These are phyloP conservation scores for Exobasidium cylindrosporum DNA, from an alignment of 1,284 basidiomycete species.

Conservation along the genomic window DNA sequence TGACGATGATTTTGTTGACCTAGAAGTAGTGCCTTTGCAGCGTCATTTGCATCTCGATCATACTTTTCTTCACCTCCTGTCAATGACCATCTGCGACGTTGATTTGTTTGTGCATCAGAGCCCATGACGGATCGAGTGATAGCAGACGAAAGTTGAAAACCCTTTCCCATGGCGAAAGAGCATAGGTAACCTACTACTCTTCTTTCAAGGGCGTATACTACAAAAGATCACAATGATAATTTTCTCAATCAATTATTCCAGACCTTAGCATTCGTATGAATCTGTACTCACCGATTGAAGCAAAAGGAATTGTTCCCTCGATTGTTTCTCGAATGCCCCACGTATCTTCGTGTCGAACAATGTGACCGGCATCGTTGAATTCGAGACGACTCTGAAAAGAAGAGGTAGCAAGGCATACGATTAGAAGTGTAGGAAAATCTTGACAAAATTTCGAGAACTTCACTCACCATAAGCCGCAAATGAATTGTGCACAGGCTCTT, in stretches of 20 bases:
- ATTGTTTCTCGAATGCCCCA: slow-evolving; percentile 53
- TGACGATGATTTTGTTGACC: slow-evolving; percentile 12
- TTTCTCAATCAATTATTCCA: neutral
- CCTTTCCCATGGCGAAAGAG: slow-evolving; percentile 44
- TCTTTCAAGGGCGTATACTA: slow-evolving; percentile 42
- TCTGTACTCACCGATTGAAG: slow-evolving; percentile 25
- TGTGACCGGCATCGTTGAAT: slow-evolving; percentile 54
- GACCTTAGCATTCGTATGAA: too few relatives aligned
- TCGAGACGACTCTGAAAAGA: slow-evolving; percentile 39
- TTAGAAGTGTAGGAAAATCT: neutral
- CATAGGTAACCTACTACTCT: slow-evolving; percentile 43
- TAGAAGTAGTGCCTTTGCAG: slow-evolving; percentile 17
- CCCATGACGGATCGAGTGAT: slow-evolving; percentile 11
- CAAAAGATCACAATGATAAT: neutral
- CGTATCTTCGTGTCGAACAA: slow-evolving; percentile 53
- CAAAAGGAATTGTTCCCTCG: slow-evolving; percentile 50
- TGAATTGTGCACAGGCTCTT: slow-evolving; percentile 47
- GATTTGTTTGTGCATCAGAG: neutral
- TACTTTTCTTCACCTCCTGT: slow-evolving; percentile 2
- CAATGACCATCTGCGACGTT: neutral
- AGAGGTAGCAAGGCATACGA: neutral
- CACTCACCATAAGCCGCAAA: slow-evolving; percentile 38
- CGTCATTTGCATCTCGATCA: slow-evolving; percentile 15
- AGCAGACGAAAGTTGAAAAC: slow-evolving; percentile 36
- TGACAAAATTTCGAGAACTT: too few relatives aligned